Conservation (phyloP, 2,329 filamentous ascomycete genomes). For the Coniochaeta sp. region DNA sequence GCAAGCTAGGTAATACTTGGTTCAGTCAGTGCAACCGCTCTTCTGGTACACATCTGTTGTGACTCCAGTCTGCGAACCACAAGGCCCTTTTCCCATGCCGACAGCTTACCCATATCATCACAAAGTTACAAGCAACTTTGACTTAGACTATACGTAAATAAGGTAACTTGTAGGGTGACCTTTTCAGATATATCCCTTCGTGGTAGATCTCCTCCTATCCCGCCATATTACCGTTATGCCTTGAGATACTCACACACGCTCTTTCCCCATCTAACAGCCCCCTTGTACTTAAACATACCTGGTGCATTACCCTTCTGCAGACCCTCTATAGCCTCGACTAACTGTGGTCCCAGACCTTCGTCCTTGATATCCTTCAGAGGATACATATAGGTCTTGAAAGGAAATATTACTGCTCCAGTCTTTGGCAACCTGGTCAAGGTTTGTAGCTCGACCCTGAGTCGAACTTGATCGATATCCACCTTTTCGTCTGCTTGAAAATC, state of each 20-base stretch:
- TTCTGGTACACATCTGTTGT: no score
- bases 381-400: conserved; percentile 49
- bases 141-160: no score
- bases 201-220: not conserved
- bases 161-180: no score
- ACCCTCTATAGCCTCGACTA: conserved; percentile 47
- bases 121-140: no score
- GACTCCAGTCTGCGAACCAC: no score
- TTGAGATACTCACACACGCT: conserved; percentile 38
- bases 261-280: conserved; percentile 37
- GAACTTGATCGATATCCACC: conserved; percentile 29
- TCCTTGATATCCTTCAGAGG: conserved; percentile 37
- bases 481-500: conserved; percentile 23
- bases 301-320: conserved; percentile 41
- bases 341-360: conserved; percentile 35
- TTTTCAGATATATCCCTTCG: not conserved
- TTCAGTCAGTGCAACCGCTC: no score
- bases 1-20: no score
- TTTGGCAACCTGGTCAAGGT: conserved; percentile 40
- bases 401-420: conserved; percentile 40
- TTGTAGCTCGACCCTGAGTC: conserved; percentile 42
- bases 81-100: no score
- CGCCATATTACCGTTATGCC: not conserved
- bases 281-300: conserved; percentile 47
- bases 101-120: no score